A percentile compares a stretch with the other conserved stretches of the same genome.
These are phyloP conservation scores for Syncephalis fuscata DNA, from an alignment of 371 early-diverging fungal species.

Conservation along the genomic window DNA sequence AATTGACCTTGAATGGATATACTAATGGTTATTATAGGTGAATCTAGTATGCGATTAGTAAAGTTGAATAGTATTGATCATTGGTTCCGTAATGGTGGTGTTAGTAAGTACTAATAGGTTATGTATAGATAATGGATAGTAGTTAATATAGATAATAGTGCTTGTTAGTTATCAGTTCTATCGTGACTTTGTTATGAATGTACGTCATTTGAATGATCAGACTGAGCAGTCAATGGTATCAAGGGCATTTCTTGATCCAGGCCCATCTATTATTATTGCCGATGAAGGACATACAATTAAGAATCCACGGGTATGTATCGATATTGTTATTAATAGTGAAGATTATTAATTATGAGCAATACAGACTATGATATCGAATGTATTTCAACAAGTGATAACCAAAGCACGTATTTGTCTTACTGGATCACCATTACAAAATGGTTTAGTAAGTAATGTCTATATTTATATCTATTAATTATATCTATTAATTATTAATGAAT, in stretches of 20 bases:
- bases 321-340: neutral
- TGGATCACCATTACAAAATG: conserved; percentile 81
- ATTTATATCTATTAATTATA: conserved; percentile 11
- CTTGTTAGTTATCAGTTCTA: conserved; percentile 44
- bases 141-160: conserved; percentile 36
- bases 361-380: conserved; percentile 9
- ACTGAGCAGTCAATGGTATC: conserved; percentile 1
- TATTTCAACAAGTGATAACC: conserved; percentile 26
- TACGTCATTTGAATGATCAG: neutral
- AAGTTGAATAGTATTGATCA: neutral
- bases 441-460: conserved; percentile 14
- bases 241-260: conserved; percentile 23
- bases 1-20: neutral
- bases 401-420: conserved; percentile 58
- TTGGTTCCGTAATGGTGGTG: neutral
- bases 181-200: conserved; percentile 16
- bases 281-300: conserved; percentile 85
- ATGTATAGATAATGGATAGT: conserved; percentile 19
- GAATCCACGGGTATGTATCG: neutral
- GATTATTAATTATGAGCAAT: neutral
- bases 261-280: conserved; percentile 51
- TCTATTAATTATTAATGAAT: neutral
- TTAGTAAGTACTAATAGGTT: neutral
- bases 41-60: neutral
- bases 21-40: neutral